These are phyloP conservation scores for Saxophila tyrrhenica DNA, from an alignment of 495 filamentous ascomycete species.

Conservation along the genomic window DNA sequence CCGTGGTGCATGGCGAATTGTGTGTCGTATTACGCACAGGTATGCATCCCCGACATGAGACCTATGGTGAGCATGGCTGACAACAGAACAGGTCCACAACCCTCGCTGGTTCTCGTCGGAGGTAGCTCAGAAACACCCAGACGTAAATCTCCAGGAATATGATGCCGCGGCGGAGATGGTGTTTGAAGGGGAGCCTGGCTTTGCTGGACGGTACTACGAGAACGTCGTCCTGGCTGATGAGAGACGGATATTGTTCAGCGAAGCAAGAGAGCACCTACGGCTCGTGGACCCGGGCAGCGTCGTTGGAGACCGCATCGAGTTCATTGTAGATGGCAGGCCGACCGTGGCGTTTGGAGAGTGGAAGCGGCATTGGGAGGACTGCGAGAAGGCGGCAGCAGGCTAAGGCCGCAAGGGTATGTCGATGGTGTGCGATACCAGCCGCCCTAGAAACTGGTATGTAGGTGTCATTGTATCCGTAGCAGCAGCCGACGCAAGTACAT, in stretches of 20 bases:
- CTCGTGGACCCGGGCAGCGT: constrained; percentile 7
- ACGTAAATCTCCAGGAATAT: not conserved
- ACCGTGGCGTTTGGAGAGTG: constrained; percentile 4
- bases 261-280: constrained; percentile 4
- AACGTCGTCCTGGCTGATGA: constrained; percentile 13
- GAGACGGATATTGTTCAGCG: constrained; percentile 1
- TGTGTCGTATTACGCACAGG: constrained; percentile 12
- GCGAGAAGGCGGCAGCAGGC: not conserved
- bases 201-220: not conserved
- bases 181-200: not conserved
- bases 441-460: no score
- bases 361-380: not conserved
- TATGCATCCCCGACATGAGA: not conserved
- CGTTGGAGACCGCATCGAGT: constrained; percentile 1
- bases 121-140: not conserved
- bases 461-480: no score
- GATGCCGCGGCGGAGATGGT: constrained; percentile 5
- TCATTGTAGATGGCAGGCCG: constrained; percentile 9
- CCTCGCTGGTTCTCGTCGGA: not conserved
- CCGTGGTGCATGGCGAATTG: constrained; percentile 8
- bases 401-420: not conserved
- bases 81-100: constrained; percentile 1
- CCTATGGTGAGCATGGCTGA: not conserved
- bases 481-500: no score
- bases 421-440: no score